Evolutionary conservation across 169 alveolate genomes (phyloP).

Genomic region (Plasmodium reichenowi): DNA sequence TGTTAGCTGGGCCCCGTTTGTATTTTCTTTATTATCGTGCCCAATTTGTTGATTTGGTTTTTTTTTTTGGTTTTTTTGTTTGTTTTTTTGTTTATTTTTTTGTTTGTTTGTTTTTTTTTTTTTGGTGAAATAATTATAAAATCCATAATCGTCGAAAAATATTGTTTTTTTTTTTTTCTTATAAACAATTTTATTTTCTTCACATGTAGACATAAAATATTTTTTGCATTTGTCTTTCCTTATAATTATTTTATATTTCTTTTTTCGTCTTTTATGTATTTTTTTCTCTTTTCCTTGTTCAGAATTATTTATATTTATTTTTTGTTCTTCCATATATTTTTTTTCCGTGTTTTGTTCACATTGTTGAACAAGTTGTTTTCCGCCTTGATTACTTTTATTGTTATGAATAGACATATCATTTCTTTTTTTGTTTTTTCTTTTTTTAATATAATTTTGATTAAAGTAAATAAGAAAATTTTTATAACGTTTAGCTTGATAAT

Average conservation of each 20-base stretch:
- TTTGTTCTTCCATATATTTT: too few species aligned
- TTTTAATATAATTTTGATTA: slow-evolving; percentile 34
- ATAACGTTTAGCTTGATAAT: not conserved
- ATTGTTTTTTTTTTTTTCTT: slow-evolving; percentile 15
- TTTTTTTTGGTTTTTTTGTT: not conserved
- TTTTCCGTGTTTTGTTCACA: too few species aligned
- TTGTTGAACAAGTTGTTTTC: not conserved
- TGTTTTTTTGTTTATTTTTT: not conserved
- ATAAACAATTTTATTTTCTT: slow-evolving; percentile 12
- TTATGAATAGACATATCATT: not conserved
- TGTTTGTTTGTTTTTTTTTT: slow-evolving; percentile 1
- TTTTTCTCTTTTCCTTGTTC: too few species aligned
- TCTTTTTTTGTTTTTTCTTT: not conserved
- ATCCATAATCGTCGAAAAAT: slow-evolving; percentile 8
- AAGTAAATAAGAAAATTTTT: slow-evolving; percentile 20
- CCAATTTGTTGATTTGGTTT: too few species aligned
- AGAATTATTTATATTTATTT: too few species aligned
- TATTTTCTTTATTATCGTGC: not conserved
- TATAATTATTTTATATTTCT: slow-evolving; percentile 5
- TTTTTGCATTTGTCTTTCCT: not conserved
- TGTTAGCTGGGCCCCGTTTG: not conserved
- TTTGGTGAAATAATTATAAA: slow-evolving; percentile 28
- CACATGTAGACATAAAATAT: not conserved
- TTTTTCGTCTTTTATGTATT: not conserved
- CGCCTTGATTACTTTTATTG: not conserved